Conservation (phyloP, 352 stramenopile species). For the Phytophthora lateralis region DNA sequence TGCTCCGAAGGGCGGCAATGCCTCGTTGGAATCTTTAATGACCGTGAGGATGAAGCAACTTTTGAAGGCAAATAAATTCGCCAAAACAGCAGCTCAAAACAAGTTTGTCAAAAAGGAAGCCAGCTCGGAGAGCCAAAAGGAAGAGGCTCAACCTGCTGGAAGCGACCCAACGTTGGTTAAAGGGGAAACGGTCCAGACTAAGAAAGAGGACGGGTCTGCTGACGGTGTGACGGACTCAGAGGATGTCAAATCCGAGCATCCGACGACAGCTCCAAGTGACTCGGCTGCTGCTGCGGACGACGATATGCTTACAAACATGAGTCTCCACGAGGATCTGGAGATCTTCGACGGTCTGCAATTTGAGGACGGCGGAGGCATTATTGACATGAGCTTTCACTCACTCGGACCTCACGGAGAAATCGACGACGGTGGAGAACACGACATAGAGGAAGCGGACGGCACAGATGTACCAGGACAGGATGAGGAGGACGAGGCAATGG, state of each 20-base stretch:
- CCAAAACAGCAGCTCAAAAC: slow-evolving; percentile 10
- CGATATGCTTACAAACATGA: slow-evolving; percentile 72
- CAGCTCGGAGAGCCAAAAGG: neutral
- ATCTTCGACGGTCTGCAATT: slow-evolving; percentile 90
- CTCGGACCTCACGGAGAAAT: slow-evolving; percentile 23
- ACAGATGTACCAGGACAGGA: slow-evolving; percentile 46
- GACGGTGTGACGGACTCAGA: slow-evolving; percentile 41
- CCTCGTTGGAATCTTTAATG: slow-evolving; percentile 50
- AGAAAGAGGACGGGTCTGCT: slow-evolving; percentile 29
- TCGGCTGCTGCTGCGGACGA: slow-evolving; percentile 31
- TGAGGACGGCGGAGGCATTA: slow-evolving; percentile 80
- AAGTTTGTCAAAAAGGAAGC: slow-evolving; percentile 17
- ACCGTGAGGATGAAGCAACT: slow-evolving; percentile 54
- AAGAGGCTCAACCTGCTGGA: slow-evolving; percentile 7
- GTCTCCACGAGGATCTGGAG: slow-evolving; percentile 77
- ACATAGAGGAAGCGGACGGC: slow-evolving; percentile 43
- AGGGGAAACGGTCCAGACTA: slow-evolving; percentile 9
- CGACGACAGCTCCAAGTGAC: slow-evolving; percentile 8
- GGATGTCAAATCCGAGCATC: slow-evolving; percentile 40
- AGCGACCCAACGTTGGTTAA: slow-evolving; percentile 7
- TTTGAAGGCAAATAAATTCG: slow-evolving; percentile 41
- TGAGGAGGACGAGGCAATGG: slow-evolving; percentile 50
- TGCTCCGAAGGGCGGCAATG: slow-evolving; percentile 36
- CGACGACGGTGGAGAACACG: slow-evolving; percentile 34
- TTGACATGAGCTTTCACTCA: slow-evolving; percentile 64